Conservation (phyloP, 2,329 filamentous ascomycete species). For the Diaporthe ampelina region DNA sequence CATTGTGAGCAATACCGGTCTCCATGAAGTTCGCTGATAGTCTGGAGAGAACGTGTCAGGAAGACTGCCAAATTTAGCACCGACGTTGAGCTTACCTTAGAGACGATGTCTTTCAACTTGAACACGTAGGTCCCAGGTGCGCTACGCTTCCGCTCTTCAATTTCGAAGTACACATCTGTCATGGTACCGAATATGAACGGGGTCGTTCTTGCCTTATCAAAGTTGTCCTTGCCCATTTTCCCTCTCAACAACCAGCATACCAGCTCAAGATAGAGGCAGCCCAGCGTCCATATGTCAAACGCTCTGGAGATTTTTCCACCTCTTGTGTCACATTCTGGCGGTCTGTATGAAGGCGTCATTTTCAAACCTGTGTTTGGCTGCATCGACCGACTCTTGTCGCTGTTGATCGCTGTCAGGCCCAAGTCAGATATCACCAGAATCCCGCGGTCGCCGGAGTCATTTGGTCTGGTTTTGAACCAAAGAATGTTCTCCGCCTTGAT, state of each 20-base stretch:
- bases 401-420: slow-evolving; percentile 36
- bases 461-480: slow-evolving; percentile 37
- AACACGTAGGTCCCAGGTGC: not conserved
- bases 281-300: slow-evolving; percentile 49
- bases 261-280: slow-evolving; percentile 49
- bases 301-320: slow-evolving; percentile 34
- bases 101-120: slow-evolving; percentile 30
- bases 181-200: slow-evolving; percentile 20
- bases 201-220: not conserved
- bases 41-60: not conserved
- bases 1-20: not conserved
- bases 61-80: not conserved
- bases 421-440: slow-evolving; percentile 38
- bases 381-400: slow-evolving; percentile 31
- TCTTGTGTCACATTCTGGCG: slow-evolving; percentile 32
- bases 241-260: slow-evolving; percentile 47
- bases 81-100: not conserved
- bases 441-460: not conserved
- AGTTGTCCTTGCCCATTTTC: not conserved
- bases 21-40: slow-evolving; percentile 21
- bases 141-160: not conserved
- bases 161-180: slow-evolving; percentile 25
- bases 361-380: slow-evolving; percentile 13
- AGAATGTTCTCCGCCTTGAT: slow-evolving; percentile 46
- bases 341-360: slow-evolving; percentile 35